Evolutionary conservation across 1,139 yeast species (phyloP), one percentile per base, ranked within the genome.

Genomic region (Wickerhamomyces sp.): DNA sequence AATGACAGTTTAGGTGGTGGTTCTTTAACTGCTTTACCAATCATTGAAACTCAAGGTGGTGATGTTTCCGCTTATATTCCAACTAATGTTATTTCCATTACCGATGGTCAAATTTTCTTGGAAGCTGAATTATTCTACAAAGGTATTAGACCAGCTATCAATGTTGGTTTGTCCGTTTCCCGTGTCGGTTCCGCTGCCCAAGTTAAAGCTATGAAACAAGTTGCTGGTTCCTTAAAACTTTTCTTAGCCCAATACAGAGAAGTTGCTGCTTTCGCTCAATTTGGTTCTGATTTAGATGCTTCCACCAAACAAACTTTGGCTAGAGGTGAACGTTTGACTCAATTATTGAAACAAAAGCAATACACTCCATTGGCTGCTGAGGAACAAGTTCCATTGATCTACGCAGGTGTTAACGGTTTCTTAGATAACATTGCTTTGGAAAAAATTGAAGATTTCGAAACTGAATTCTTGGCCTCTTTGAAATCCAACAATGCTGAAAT

Each of bases 121-220:
- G 97, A 89, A 79, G 95, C 97, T 70, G 98, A 92, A 78, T 82
- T 92, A 72, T 92, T 92, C 94, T 89, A 92, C 92, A 92, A 90
- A 83, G 98, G 98, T 89, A 90, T 92, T 72, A 89, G 98, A 82
- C 98, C 98, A 67, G 97, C 98, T 65, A 92, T 92, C 67, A 92
- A 92, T 74, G 97, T 92, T 72, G 98, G 98, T 90, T 84, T 92
- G 67, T 92, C 98, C 64, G 98, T 92, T 64, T 92, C 98, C 63
- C 96, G 98, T 82, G 98, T 92, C 78, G 98, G 98, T 77, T 92
- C 98, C 58, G 98, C 98, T 65, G 98, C 98, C 66, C 98, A 92
- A 81, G 97, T 92, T 64, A 92, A 92, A 84, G 97, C 98, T 74
- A 86, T 94, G 95, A 92, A 92, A 78, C 97, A 92, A 82, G 98